Conservation (phyloP, 768 basidiomycete species). For the Clitopilus hobsonii region DNA sequence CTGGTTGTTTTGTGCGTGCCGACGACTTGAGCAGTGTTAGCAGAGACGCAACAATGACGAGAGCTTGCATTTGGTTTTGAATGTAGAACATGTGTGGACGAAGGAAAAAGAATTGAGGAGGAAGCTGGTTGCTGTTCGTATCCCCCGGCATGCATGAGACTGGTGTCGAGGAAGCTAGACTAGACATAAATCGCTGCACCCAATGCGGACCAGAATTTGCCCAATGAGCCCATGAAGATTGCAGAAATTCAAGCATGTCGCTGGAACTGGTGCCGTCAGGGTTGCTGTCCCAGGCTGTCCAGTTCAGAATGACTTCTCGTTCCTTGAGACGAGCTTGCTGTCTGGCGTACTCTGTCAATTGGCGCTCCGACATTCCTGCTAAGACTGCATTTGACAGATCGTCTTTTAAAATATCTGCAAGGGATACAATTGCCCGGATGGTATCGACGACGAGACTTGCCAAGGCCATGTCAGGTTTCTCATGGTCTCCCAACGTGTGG, state of each 20-base stretch:
- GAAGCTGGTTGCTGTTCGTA: slow-evolving; percentile 42
- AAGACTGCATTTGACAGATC: slow-evolving; percentile 65
- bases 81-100: slow-evolving; percentile 47
- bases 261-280: not conserved
- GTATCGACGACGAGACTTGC: slow-evolving; percentile 46
- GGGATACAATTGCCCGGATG: slow-evolving; percentile 40
- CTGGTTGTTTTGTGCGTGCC: slow-evolving; percentile 3
- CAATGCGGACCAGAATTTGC: slow-evolving; percentile 22
- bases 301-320: slow-evolving; percentile 45
- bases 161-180: slow-evolving; percentile 32
- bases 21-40: slow-evolving; percentile 37
- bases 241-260: slow-evolving; percentile 4
- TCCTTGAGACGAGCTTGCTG: slow-evolving; percentile 54
- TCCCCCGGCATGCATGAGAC: slow-evolving; percentile 29
- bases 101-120: slow-evolving; percentile 64
- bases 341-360: slow-evolving; percentile 43
- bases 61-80: slow-evolving; percentile 70
- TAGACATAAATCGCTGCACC: slow-evolving; percentile 43
- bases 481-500: slow-evolving; percentile 13
- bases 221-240: slow-evolving; percentile 5
- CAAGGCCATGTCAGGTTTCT: slow-evolving; percentile 21
- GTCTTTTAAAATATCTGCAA: slow-evolving; percentile 62
- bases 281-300: slow-evolving; percentile 28
- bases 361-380: slow-evolving; percentile 61
- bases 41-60: slow-evolving; percentile 60